Evolutionary conservation across 257 asterid species (phyloP).

Genomic region (Mentha longifolia): DNA sequence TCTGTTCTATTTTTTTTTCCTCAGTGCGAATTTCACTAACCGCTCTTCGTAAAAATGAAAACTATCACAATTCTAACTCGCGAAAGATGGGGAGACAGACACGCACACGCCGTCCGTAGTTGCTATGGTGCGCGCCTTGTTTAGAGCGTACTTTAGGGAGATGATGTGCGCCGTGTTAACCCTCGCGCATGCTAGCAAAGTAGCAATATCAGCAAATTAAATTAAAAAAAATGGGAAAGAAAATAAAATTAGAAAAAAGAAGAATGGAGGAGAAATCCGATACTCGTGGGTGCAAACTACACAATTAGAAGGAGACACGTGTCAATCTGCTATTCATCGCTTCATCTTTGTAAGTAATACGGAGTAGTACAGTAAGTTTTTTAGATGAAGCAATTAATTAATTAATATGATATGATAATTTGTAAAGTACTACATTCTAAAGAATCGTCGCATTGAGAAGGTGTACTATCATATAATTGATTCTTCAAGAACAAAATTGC

Average conservation of each 20-base stretch:
- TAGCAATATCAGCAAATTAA: constrained; percentile 13
- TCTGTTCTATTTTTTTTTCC: neutral
- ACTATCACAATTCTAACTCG: constrained; percentile 22
- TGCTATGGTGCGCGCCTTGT: constrained; percentile 30
- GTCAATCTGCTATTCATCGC: neutral
- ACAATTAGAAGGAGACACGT: neutral
- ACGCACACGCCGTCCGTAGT: constrained; percentile 28
- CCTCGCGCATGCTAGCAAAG: constrained; percentile 41
- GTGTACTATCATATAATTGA: too few species aligned
- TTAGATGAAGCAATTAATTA: too few species aligned
- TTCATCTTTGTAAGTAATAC: too few species aligned
- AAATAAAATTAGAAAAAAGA: neutral
- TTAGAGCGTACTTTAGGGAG: constrained; percentile 23
- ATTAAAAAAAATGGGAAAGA: too few species aligned
- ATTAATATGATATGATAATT: too few species aligned
- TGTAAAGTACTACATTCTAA: too few species aligned
- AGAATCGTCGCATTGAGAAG: too few species aligned
- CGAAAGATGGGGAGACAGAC: constrained; percentile 27
- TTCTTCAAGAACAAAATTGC: too few species aligned
- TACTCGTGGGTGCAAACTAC: neutral
- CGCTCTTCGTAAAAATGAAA: constrained; percentile 26
- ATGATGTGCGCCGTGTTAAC: constrained; percentile 23
- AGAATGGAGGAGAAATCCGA: neutral
- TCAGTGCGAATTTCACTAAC: constrained; percentile 23
- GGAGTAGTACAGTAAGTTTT: too few species aligned